phyloP scores from a whole-genome alignment of 257 asterid genomes.

The Solanum lignicaule region DNA sequence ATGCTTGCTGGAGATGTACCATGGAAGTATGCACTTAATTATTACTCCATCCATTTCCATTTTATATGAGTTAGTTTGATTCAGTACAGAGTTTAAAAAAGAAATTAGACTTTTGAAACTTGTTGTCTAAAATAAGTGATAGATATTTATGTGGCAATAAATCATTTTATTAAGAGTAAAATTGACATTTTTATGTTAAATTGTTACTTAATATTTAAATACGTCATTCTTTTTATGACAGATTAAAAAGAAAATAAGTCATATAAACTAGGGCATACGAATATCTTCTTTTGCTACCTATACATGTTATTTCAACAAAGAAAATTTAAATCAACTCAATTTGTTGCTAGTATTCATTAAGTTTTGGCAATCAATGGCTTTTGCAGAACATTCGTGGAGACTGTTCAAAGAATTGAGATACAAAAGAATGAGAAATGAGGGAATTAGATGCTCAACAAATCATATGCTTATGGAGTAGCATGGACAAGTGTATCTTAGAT shows the following conservation, averaged over 20 bases:
- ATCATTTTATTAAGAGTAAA: background rate
- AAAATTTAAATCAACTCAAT: background rate
- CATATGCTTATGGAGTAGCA: background rate
- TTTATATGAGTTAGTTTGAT: background rate
- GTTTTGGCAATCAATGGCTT: background rate
- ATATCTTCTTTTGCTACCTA: background rate
- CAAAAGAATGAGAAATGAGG: constrained; percentile 14
- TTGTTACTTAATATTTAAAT: no score
- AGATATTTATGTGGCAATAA: background rate
- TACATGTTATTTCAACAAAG: background rate
- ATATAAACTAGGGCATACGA: no score
- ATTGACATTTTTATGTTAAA: no score
- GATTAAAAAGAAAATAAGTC: background rate
- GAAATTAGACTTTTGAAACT: background rate
- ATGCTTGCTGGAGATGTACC: constrained; percentile 55
- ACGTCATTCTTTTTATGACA: background rate
- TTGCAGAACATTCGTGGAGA: constrained; percentile 39
- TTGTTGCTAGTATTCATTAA: background rate
- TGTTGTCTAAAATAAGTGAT: background rate
- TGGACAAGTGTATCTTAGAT: background rate
- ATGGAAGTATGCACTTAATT: constrained; percentile 34
- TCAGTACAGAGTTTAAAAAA: no score
- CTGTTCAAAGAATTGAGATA: constrained; percentile 47
- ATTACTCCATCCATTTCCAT: background rate
- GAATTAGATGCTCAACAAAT: background rate